Evolutionary conservation across 2,329 filamentous ascomycete genomes (phyloP).

Genomic region (Achaetomium macrosporum): DNA sequence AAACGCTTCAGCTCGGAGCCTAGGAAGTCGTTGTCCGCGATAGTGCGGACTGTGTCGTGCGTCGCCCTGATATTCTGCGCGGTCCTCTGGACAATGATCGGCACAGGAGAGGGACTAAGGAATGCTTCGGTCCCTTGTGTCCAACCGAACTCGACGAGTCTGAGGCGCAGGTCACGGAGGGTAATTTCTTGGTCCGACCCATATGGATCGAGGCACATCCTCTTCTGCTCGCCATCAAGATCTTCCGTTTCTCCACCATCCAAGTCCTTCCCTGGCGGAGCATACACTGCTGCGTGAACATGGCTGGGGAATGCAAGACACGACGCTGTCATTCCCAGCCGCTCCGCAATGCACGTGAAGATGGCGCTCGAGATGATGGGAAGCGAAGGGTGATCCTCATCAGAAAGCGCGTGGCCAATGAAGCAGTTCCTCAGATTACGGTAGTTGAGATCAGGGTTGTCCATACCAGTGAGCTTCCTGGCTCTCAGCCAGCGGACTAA

Average conservation of each 20-base stretch:
- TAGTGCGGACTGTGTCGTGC: slow-evolving; percentile 41
- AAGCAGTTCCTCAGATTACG: slow-evolving; percentile 81
- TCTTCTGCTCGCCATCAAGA: slow-evolving; percentile 30
- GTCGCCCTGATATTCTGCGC: slow-evolving; percentile 77
- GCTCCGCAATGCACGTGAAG: slow-evolving; percentile 71
- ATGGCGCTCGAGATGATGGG: slow-evolving; percentile 84
- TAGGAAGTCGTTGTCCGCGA: slow-evolving; percentile 33
- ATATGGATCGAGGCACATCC: slow-evolving; percentile 84
- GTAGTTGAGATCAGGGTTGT: slow-evolving; percentile 60
- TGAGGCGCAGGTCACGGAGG: slow-evolving; percentile 49
- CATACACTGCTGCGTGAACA: slow-evolving; percentile 71
- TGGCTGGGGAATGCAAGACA: slow-evolving; percentile 81
- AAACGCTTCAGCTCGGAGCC: slow-evolving; percentile 34
- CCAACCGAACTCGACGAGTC: slow-evolving; percentile 48
- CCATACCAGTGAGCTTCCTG: slow-evolving; percentile 64
- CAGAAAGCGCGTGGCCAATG: slow-evolving; percentile 72
- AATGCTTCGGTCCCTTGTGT: slow-evolving; percentile 42
- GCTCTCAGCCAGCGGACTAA: slow-evolving; percentile 64
- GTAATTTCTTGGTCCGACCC: slow-evolving; percentile 62
- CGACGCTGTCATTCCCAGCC: slow-evolving; percentile 68
- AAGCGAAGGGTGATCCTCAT: slow-evolving; percentile 68
- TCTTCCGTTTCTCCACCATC: slow-evolving; percentile 37
- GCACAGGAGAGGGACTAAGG: slow-evolving; percentile 57
- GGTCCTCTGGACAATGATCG: slow-evolving; percentile 67
- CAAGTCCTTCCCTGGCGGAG: slow-evolving; percentile 54